A percentile compares a stretch with the other conserved stretches of the same genome.
These are phyloP conservation scores for Neurospora tetraspora DNA, from an alignment of 495 filamentous ascomycete species.

Conservation along the genomic window DNA sequence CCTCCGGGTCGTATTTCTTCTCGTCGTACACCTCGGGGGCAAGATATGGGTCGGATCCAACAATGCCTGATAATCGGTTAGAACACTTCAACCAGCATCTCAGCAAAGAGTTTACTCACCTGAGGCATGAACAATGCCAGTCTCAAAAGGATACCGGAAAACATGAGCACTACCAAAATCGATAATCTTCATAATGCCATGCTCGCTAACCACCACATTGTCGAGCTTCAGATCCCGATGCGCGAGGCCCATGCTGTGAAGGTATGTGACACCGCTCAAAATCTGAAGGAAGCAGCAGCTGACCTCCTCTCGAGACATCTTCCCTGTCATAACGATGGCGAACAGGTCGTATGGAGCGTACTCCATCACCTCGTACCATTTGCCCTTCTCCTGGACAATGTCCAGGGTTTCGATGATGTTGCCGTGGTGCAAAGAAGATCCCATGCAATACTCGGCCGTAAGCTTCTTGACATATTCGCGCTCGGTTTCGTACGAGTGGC, in stretches of 20 bases:
- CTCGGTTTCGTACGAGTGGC: slow-evolving; percentile 87
- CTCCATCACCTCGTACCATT: slow-evolving; percentile 99
- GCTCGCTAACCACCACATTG: slow-evolving; percentile 94
- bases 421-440: slow-evolving; percentile 91
- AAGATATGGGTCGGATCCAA: slow-evolving; percentile 94
- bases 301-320: slow-evolving; percentile 89
- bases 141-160: slow-evolving; percentile 95
- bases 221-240: slow-evolving; percentile 96
- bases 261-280: slow-evolving; percentile 88
- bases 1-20: slow-evolving; percentile 87
- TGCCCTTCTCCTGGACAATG: slow-evolving; percentile 87
- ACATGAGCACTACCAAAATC: slow-evolving; percentile 98
- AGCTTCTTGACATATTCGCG: slow-evolving; percentile 97
- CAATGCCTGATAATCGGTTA: slow-evolving; percentile 58
- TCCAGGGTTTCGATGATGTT: slow-evolving; percentile 98
- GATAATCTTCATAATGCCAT: slow-evolving; percentile 99
- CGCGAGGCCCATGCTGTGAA: slow-evolving; percentile 91
- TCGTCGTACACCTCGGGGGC: slow-evolving; percentile 95
- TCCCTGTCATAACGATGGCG: slow-evolving; percentile 98
- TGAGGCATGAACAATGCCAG: slow-evolving; percentile 72
- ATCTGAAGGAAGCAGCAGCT: slow-evolving; percentile 91
- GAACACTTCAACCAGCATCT: background rate
- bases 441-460: slow-evolving; percentile 98
- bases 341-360: slow-evolving; percentile 97
- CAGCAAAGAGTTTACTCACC: slow-evolving; percentile 47